Base-by-base conservation (phyloP, 306 rosid genomes). In the Cicer arietinum region DNA sequence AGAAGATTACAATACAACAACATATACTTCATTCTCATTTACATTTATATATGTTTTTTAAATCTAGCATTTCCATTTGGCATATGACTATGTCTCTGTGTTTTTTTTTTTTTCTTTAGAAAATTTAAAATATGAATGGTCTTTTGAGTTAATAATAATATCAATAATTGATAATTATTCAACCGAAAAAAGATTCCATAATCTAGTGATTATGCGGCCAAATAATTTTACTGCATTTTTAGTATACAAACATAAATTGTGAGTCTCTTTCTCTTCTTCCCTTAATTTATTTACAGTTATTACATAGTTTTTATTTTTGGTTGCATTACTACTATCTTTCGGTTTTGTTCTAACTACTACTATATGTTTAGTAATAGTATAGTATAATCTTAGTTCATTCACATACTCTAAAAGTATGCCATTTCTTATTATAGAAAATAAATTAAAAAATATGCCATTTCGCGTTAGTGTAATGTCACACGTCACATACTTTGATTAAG, bases 1-100 rank as follows among this genome's bases (percentile, higher is more conserved):
- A 45, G 1, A 37, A 68, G 44, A 40, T 20, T 39, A 20, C 5
- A 44, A 17, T 8, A 8, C 37, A 51, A 35, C 4, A 3, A 39
- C 22, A 47, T 67, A 45, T 4, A 30, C 46, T 25, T 16, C 73
- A 47, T 25, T 68, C 4, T 43, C 22, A 54, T 76, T 52, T 43
- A 14, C 66, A 66, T 65, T 51, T 50, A 14, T 9, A 7, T 30
- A 48, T 7, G 1, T 20, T 67, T 14, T 37, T 16, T 45, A 45
- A 67, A 30, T 77, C 51, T 56, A 45, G 68, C 39, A 48, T 47
- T 67, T 46, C 69, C 73, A 67, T 20, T 45, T 67, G 73, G 73
- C 73, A 22, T 52, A 75, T 39, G 11, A 47, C 16, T 52, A 67
- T 14, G 59, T 13, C 8, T 9, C 0, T 20, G 56, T 52, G 63